Conservation (phyloP, 805 yeast species). For the Yamadazyma tumulicola region DNA sequence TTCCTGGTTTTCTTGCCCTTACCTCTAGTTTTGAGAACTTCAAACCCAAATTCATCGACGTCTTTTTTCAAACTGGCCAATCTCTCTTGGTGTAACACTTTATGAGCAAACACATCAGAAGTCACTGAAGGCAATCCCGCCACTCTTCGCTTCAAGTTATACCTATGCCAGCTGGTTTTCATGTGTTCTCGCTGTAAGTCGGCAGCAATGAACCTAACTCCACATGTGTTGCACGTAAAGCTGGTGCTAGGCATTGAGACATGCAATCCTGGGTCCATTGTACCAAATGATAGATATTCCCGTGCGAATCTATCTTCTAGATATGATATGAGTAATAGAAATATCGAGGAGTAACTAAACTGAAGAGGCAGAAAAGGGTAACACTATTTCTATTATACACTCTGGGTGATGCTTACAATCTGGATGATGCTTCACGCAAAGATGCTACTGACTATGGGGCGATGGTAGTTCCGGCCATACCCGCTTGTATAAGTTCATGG, state of each 20-base stretch:
- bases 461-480: constrained; percentile 75
- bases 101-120: constrained; percentile 66
- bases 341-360: too few relatives aligned
- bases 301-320: too few relatives aligned
- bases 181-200: constrained; percentile 40
- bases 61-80: constrained; percentile 18
- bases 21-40: constrained; percentile 17
- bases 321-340: too few relatives aligned
- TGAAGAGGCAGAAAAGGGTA: too few relatives aligned
- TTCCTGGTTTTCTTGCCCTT: constrained; percentile 9
- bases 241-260: constrained; percentile 19
- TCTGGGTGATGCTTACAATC: too few relatives aligned
- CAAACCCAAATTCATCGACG: constrained; percentile 58
- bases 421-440: too few relatives aligned
- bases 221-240: constrained; percentile 41
- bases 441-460: too few relatives aligned
- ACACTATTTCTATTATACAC: too few relatives aligned
- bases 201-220: constrained; percentile 34
- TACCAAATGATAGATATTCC: too few relatives aligned
- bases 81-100: constrained; percentile 42
- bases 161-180: constrained; percentile 46
- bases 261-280: constrained; percentile 1
- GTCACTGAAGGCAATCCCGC: constrained; percentile 66
- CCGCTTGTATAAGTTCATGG: constrained; percentile 90
- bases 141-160: constrained; percentile 42